These are phyloP conservation scores for Zelonia costaricensis DNA, from an alignment of 208 protist species.

Conservation along the genomic window DNA sequence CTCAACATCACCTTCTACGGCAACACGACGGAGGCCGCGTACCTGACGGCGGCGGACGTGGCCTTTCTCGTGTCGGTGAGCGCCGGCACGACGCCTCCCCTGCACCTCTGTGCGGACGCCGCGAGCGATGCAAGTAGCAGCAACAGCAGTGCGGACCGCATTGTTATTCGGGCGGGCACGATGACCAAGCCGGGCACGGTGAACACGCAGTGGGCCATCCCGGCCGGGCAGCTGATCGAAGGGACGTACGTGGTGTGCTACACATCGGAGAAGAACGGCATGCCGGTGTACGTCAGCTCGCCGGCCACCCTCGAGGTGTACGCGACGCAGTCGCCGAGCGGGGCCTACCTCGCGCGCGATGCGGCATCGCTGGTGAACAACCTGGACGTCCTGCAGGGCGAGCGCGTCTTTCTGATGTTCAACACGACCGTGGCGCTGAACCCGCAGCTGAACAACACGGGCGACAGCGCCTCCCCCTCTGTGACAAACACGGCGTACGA, in stretches of 20 bases:
- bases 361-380: conserved; percentile 10
- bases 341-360: conserved; percentile 57
- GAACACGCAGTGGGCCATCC: conserved; percentile 74
- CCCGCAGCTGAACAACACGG: conserved; percentile 52
- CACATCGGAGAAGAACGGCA: conserved; percentile 46
- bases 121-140: not conserved
- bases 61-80: conserved; percentile 56
- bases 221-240: conserved; percentile 24
- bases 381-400: conserved; percentile 52
- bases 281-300: conserved; percentile 54
- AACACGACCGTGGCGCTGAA: conserved; percentile 63
- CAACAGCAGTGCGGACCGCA: not conserved
- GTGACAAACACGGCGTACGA: conserved; percentile 28
- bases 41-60: conserved; percentile 51
- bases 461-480: conserved; percentile 14
- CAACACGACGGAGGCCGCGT: conserved; percentile 26
- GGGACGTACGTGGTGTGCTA: conserved; percentile 86
- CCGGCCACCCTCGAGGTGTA: conserved; percentile 61
- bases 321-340: conserved; percentile 65
- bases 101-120: not conserved
- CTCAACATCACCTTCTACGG: conserved; percentile 69
- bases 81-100: conserved; percentile 7
- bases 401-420: conserved; percentile 87
- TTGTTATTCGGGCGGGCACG: conserved; percentile 3
- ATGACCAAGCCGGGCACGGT: conserved; percentile 32